Evolutionary conservation across 495 filamentous ascomycete species (phyloP).

Genomic region (Tuber magnatum): DNA sequence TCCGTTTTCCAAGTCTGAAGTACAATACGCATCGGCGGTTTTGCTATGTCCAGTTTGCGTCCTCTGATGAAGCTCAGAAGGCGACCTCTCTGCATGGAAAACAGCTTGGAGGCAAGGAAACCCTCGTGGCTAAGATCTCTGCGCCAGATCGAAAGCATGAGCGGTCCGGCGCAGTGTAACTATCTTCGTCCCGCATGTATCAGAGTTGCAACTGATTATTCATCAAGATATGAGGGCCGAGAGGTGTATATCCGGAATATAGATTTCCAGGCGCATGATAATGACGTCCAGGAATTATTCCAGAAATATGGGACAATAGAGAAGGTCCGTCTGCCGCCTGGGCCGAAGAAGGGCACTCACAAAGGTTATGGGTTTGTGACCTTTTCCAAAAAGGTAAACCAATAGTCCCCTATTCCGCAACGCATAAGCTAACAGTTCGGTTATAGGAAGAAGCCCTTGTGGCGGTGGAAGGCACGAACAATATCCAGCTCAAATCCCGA

Average conservation of each 20-base stretch:
- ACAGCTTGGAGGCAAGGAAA: conserved; percentile 56
- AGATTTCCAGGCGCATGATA: conserved; percentile 56
- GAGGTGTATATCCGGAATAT: conserved; percentile 79
- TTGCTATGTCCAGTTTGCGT: conserved; percentile 83
- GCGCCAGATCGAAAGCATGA: conserved; percentile 68
- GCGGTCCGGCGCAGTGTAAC: conserved; percentile 65
- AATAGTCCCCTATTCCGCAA: conserved; percentile 22
- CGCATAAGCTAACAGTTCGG: conserved; percentile 23
- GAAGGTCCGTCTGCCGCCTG: conserved; percentile 56
- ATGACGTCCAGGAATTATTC: conserved; percentile 64
- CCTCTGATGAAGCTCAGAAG: conserved; percentile 54
- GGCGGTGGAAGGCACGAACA: conserved; percentile 57
- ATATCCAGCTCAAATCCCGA: conserved; percentile 61
- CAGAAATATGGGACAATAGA: conserved; percentile 67
- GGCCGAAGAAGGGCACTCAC: conserved; percentile 56
- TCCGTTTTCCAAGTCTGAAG: conserved; percentile 86
- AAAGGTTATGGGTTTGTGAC: conserved; percentile 71
- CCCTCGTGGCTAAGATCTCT: conserved; percentile 71
- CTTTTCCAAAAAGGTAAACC: conserved; percentile 57
- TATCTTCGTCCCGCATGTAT: neutral
- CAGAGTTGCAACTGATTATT: conserved; percentile 10
- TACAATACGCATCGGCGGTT: conserved; percentile 82
- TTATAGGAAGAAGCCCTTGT: conserved; percentile 57
- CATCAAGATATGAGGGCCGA: conserved; percentile 59
- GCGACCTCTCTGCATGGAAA: conserved; percentile 66